These are phyloP conservation scores for Tulasnella sp. DNA, from an alignment of 768 basidiomycete genomes.

Conservation along the genomic window DNA sequence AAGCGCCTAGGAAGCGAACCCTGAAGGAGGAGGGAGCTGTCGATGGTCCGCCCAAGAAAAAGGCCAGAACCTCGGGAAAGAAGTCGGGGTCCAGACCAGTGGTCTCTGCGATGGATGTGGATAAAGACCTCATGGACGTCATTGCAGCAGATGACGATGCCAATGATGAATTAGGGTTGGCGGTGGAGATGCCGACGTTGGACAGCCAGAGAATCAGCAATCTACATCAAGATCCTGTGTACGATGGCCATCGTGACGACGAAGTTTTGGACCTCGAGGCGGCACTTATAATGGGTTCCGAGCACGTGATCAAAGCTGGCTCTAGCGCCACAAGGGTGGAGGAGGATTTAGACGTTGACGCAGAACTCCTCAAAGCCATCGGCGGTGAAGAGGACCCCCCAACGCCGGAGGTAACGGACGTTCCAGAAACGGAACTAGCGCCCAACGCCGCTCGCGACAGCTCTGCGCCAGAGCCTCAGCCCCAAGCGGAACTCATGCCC, in stretches of 20 bases:
- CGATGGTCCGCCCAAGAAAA: conserved; percentile 30
- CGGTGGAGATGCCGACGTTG: not conserved
- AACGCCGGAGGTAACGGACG: not conserved
- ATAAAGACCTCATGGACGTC: conserved; percentile 24
- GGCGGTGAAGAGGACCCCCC: conserved; percentile 24
- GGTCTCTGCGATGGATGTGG: conserved; percentile 1
- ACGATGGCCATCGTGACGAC: conserved; percentile 45
- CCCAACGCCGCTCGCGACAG: not conserved
- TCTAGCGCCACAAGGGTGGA: not conserved
- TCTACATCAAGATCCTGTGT: not conserved
- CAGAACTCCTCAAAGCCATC: conserved; percentile 27
- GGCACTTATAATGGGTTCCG: conserved; percentile 23
- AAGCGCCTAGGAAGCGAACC: not conserved
- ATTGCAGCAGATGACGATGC: conserved; percentile 30
- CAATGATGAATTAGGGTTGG: conserved; percentile 6
- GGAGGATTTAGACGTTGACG: conserved; percentile 23
- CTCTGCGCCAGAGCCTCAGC: not conserved
- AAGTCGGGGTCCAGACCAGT: not conserved
- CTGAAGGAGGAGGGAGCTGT: conserved; percentile 3
- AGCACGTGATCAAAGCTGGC: not conserved
- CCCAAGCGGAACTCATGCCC: not conserved
- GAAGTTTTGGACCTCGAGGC: conserved; percentile 30
- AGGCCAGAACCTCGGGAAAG: conserved; percentile 10
- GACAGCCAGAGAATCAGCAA: not conserved
- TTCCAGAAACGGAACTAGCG: not conserved